Evolutionary conservation across 352 stramenopile species (phyloP), one percentile per base, ranked within the genome.

Genomic region (Phytophthora brassicae): DNA sequence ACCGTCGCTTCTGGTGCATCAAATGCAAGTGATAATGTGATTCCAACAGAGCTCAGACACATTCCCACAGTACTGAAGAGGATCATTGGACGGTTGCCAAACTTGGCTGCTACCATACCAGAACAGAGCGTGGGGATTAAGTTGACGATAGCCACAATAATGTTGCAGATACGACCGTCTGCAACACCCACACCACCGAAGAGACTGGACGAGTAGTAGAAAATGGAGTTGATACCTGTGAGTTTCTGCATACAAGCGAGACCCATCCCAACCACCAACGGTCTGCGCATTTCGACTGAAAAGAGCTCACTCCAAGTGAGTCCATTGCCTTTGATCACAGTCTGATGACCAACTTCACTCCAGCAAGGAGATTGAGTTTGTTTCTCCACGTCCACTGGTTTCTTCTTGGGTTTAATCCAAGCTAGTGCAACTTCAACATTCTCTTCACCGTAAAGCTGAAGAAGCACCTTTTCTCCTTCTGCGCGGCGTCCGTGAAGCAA

Each of bases 201-300:
- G n/a, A 82, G 62, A 16, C 46, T 64, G 17, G 71, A 81, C 36
- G 76, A 84, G 68, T 86, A 82, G 57, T 72, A 75, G 51, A 79
- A 77, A 42, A 82, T 64, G 6, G 74, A 64, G 52, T 83, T 81
- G 48, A 86, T 81, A 41, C 74, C 77, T n/a, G 62, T 66, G 51
- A 86, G 52, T 38, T 86, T 69, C 26, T 81, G 68, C 57, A 65
- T 67, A 19, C 55, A 68, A 0, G 58, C 66, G n/a, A 83, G 46
- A 2, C 53, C 56, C 31, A 78, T 44, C 0, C 54, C 68, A 4
- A 81, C 64, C 11, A 81, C 35, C 11, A 79, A 48, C 29, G 70
- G 68, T 2, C 55, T 60, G 7, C 61, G 63, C 42, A 71, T 61
- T 4, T 54, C 42, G 4, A 64, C 50, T 16, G 64, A 41, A 23